A percentile compares a stretch with the other conserved stretches of the same genome.
Evolutionary conservation across 2,329 filamentous ascomycete genomes (phyloP).

Genomic region (Aspergillus pseudonomiae): DNA sequence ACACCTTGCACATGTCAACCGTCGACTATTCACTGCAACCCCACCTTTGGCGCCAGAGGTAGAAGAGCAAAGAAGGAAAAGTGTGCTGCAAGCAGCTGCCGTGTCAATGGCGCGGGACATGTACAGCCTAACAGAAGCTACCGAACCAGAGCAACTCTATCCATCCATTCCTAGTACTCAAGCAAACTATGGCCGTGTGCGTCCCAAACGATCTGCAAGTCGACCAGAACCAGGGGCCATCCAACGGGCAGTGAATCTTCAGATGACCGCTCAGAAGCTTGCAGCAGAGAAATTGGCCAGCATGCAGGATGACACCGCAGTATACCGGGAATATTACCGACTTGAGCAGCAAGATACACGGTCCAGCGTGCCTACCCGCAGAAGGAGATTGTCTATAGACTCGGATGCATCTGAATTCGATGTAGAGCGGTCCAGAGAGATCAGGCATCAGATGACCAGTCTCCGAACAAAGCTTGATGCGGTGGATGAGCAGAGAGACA

Average conservation of each 20-base stretch:
- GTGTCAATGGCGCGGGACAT: constrained; percentile 88
- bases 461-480: constrained; percentile 67
- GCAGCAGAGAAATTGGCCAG: constrained; percentile 82
- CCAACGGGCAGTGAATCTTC: constrained; percentile 56
- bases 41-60: constrained; percentile 73
- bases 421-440: constrained; percentile 69
- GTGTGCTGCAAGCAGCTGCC: constrained; percentile 77
- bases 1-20: constrained; percentile 67
- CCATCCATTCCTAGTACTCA: constrained; percentile 34
- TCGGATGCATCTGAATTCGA: constrained; percentile 63
- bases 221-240: constrained; percentile 27
- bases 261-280: constrained; percentile 84
- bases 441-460: constrained; percentile 76
- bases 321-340: constrained; percentile 78
- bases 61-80: constrained; percentile 72
- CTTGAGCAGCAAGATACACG: constrained; percentile 51
- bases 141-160: constrained; percentile 21
- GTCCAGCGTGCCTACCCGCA: constrained; percentile 57
- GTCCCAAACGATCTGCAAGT: constrained; percentile 35
- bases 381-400: constrained; percentile 70
- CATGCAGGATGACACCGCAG: constrained; percentile 71
- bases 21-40: constrained; percentile 77
- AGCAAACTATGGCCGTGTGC: constrained; percentile 36
- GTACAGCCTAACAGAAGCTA: constrained; percentile 64
- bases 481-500: constrained; percentile 54